Base-by-base conservation (phyloP, 768 basidiomycete species). In the Trametes villosa region DNA sequence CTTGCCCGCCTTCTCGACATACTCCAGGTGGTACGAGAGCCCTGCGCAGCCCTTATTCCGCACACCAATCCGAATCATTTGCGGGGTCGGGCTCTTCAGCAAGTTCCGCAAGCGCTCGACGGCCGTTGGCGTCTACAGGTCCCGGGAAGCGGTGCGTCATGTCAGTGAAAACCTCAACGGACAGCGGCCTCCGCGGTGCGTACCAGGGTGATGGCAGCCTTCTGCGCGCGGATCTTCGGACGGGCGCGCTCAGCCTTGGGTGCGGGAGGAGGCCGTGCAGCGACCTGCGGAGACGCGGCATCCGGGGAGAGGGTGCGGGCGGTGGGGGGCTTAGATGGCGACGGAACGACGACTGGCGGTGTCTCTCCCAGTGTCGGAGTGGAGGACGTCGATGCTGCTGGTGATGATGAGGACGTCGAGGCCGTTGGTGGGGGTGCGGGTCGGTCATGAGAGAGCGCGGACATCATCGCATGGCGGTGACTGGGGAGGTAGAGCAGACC, bases 31-130 rank as follows among this genome's bases (percentile, higher is more conserved):
- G 75, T 96, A 96, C 42, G 86, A 81, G 70, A 91, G 83, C 1
- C 89, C 97, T 0, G 97, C 97, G 75, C 97, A 99, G 29, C 97
- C 97, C 77, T 98, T 96, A 79, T 97, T 96, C 66, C 91, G 87
- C 54, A 99, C 95, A 41, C 95, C 94, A 57, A 99, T 92, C 4
- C 96, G 89, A 60, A 99, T 91, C 65, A 95, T 83, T 70, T 94
- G 93, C 0, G 96, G 96, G 2, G 88, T 88, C 24, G 95, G 94
- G 11, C 88, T 84, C n/a, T 82, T 81, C 46, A 94, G 76, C 29
- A 99, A 82, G n/a, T 77, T 81, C 3, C 77, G 83, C 51, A 98
- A 80, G 26, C 91, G 87, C 8, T 76, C 71, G 7, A 96, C 86
- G 13, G 96, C 96, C 26, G 76, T 73, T 0, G 92, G 87, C 40